Evolutionary conservation across 1,284 basidiomycete species (phyloP), one percentile per base, ranked within the genome.

Genomic region (Ganoderma resinaceum): DNA sequence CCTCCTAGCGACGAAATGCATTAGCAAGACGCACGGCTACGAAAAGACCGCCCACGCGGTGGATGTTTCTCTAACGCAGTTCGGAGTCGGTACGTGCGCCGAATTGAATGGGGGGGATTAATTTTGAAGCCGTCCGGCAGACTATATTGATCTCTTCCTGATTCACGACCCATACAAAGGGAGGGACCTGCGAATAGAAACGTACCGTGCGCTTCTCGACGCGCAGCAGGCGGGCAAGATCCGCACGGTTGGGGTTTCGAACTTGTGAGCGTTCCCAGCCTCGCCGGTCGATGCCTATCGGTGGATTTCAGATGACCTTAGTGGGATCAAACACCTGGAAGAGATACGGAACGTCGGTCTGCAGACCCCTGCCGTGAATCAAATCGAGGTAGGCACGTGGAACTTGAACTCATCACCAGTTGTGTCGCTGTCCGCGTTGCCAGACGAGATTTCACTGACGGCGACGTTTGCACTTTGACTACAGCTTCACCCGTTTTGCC

Each of bases 401-500:
- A 46, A 40, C 38, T 20, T 20, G 16, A 18, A 14, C 18, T 65
- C 26, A 62, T 16, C 43, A 29, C 11, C 35, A 38, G n/a, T n/a
- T n/a, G n/a, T n/a, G n/a, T n/a, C n/a, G n/a, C n/a, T n/a, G n/a
- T n/a, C 46, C 23, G 9, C 20, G 46, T 26, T 12, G 23, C 23
- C 23, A 12, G 11, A 49, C n/a, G 55, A 33, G 26, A 20, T 23
- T 42, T 37, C 16, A 23, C 49, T 58, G n/a, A 61, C 68, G n/a
- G 29, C 26, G 37, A 35, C 16, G n/a, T 18, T 55, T 53, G 20
- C n/a, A 46, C 40, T 16, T 26, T 20, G 23, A 20, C 26, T 23
- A 63, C 75, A 94, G 89, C 83, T 95, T 8, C 94, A 96, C 76
- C 95, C 95, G 0, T 89, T 92, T 73, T 95, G 93, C 80, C 94